Percentiles rank a stretch among this genome's conserved stretches.
Conservation (phyloP, 2,329 filamentous ascomycete species). For the Dactylonectria macrodidyma region DNA sequence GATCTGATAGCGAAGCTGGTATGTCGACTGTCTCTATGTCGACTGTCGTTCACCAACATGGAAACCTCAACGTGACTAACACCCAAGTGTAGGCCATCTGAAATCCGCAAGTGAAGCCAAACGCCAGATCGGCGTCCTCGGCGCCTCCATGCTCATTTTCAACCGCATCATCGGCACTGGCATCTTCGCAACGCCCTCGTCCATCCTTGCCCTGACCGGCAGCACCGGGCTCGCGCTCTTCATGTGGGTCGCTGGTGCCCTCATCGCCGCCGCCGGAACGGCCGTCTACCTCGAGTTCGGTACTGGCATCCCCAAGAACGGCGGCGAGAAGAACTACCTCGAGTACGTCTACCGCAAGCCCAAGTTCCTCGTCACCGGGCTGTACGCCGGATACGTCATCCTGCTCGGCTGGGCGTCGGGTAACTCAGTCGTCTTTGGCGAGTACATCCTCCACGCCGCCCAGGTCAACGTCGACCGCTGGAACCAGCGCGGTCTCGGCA, state of each 20-base stretch:
- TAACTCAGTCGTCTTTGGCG: constrained; percentile 79
- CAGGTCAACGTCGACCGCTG: constrained; percentile 73
- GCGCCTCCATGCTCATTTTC: constrained; percentile 72
- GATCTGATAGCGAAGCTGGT: constrained; percentile 45
- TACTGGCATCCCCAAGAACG: constrained; percentile 75
- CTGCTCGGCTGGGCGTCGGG: constrained; percentile 76
- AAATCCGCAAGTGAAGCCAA: constrained; percentile 62
- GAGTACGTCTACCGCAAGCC: constrained; percentile 75
- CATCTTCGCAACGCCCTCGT: constrained; percentile 75
- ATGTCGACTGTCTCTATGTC: constrained; percentile 17
- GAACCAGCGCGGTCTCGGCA: constrained; percentile 77
- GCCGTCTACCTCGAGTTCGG: constrained; percentile 78
- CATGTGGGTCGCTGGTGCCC: constrained; percentile 74
- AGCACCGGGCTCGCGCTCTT: constrained; percentile 74
- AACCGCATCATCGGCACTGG: constrained; percentile 78
- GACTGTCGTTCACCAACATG: not conserved
- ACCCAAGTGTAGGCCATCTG: constrained; percentile 47
- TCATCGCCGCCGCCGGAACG: constrained; percentile 74
- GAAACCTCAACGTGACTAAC: constrained; percentile 12
- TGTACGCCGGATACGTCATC: constrained; percentile 74
- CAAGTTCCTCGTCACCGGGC: constrained; percentile 71
- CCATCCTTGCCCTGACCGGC: constrained; percentile 70
- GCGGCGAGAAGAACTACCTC: constrained; percentile 78
- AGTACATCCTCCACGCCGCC: constrained; percentile 78
- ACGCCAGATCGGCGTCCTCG: constrained; percentile 69